Percentiles rank a stretch among this genome's conserved stretches.
Conservation (phyloP, 345 rosid species). For the Populus davidiana region DNA sequence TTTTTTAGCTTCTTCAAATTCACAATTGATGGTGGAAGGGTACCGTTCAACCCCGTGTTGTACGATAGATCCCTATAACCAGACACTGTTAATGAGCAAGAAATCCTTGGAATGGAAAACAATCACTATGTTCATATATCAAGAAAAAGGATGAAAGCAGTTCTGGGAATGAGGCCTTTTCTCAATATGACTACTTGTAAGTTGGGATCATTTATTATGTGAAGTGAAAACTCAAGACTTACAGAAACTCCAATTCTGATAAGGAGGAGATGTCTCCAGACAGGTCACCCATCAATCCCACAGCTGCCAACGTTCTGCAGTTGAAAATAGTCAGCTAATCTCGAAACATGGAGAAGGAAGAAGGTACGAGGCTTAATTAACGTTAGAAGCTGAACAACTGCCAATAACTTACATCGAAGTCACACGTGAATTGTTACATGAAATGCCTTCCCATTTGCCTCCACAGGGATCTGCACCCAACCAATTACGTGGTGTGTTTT, state of each 20-base stretch:
- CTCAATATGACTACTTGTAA: not conserved
- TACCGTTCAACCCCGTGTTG: constrained; percentile 55
- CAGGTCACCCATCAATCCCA: constrained; percentile 53
- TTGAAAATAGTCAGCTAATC: constrained; percentile 3
- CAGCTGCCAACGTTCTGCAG: constrained; percentile 57
- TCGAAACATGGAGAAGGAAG: not conserved
- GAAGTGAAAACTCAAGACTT: constrained; percentile 25
- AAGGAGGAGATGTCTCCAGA: constrained; percentile 49
- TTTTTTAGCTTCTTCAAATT: constrained; percentile 45
- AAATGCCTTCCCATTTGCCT: constrained; percentile 61
- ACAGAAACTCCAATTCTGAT: constrained; percentile 61
- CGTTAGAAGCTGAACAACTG: not conserved
- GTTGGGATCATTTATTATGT: not conserved
- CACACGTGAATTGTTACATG: constrained; percentile 46
- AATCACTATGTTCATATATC: not conserved
- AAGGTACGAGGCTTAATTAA: not conserved
- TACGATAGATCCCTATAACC: constrained; percentile 71
- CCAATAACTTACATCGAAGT: constrained; percentile 46
- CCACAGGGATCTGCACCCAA: constrained; percentile 68
- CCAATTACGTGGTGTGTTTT: constrained; percentile 57
- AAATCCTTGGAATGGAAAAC: not conserved
- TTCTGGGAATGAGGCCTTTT: too few relatives aligned
- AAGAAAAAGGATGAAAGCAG: not conserved
- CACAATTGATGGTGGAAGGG: constrained; percentile 61
- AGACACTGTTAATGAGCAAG: constrained; percentile 17